Percentiles rank a stretch among this genome's conserved stretches.
phyloP scores from a whole-genome alignment of 257 asterid genomes.

The Lycium barbarum region DNA sequence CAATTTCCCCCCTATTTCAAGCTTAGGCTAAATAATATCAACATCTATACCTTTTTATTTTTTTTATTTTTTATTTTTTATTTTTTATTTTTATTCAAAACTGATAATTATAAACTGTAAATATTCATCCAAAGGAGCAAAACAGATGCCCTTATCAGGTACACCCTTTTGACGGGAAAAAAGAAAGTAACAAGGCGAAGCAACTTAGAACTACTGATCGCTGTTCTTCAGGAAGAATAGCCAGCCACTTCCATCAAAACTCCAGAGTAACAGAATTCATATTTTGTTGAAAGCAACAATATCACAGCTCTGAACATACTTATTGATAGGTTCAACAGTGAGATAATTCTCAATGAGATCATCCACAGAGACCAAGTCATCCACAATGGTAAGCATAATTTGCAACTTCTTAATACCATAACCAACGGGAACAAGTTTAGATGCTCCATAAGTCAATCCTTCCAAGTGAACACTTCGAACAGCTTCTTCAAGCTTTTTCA shows the following conservation, averaged over 20 bases:
- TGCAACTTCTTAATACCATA: slow-evolving; percentile 82
- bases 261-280: slow-evolving; percentile 16
- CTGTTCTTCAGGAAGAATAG: not conserved
- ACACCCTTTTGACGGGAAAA: not conserved
- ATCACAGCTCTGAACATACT: slow-evolving; percentile 70
- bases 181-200: not conserved
- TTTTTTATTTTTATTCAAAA: no score
- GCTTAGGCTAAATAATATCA: no score
- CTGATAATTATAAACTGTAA: not conserved
- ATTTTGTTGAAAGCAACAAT: slow-evolving; percentile 81
- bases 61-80: no score
- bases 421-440: slow-evolving; percentile 68
- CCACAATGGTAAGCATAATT: slow-evolving; percentile 74
- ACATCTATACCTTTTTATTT: no score
- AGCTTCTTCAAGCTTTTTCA: slow-evolving; percentile 91
- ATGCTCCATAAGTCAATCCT: slow-evolving; percentile 93
- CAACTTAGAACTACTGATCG: not conserved
- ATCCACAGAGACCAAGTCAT: slow-evolving; percentile 73
- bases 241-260: not conserved
- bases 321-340: slow-evolving; percentile 63
- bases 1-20: no score
- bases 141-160: not conserved
- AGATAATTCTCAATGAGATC: slow-evolving; percentile 59
- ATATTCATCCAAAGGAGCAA: not conserved
- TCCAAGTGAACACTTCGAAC: slow-evolving; percentile 73